phyloP scores from a whole-genome alignment of 2,329 filamentous ascomycete species.

The Cercospora zeae-maydis region DNA sequence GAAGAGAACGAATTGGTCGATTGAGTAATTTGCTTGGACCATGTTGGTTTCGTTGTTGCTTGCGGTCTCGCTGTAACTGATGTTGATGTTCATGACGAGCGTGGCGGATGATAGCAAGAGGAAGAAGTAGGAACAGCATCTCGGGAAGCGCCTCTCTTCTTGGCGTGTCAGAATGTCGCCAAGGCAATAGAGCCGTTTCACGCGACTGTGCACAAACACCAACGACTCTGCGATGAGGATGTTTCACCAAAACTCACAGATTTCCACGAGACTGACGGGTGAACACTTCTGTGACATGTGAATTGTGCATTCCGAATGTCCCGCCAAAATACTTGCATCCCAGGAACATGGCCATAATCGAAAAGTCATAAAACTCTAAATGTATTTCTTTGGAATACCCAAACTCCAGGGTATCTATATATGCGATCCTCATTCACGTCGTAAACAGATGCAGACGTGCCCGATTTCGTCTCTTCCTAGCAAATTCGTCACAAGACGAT shows the following conservation, averaged over 20 bases:
- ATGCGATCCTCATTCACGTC: not conserved
- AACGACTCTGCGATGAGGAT: not conserved
- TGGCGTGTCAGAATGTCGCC: not conserved
- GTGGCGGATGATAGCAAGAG: not conserved
- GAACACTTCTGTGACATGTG: not conserved
- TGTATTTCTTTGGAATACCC: not conserved
- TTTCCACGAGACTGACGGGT: not conserved
- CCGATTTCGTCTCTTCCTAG: not conserved
- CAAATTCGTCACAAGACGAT: not conserved
- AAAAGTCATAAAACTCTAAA: not conserved
- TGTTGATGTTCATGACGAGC: conserved; percentile 7
- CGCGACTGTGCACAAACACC: not conserved
- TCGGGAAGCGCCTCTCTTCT: not conserved
- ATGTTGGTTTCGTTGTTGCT: not conserved
- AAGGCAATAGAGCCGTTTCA: too few relatives aligned
- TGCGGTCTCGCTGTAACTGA: not conserved
- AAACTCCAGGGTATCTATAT: not conserved
- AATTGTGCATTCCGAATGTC: not conserved
- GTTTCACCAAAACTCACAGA: not conserved
- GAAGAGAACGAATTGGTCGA: conserved; percentile 63
- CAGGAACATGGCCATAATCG: not conserved
- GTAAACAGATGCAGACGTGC: not conserved
- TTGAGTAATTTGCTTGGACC: conserved; percentile 1
- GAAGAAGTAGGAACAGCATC: not conserved
- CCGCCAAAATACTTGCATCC: not conserved